Base-by-base conservation (phyloP, 148 eudicot species). In the Tetragonia tetragonoides region DNA sequence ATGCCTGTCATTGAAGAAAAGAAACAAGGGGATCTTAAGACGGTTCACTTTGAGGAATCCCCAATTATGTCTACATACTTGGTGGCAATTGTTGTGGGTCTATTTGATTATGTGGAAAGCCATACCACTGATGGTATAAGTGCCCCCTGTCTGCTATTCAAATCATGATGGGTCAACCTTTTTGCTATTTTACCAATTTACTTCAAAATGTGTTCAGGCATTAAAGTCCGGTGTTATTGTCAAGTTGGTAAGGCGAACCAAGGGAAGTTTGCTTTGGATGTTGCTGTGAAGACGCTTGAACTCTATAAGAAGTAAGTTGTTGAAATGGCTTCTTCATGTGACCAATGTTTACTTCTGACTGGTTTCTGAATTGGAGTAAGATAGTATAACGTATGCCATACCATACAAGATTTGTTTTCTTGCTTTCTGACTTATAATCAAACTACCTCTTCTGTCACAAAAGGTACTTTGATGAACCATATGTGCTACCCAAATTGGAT, bases 41-140 rank as follows among this genome's bases (percentile, higher is more conserved):
- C 91, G 18, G 89, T 95, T 78, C 75, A 79, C 64, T 95, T 87
- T 80, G 88, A 91, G 82, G 97, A 95, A 83, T 86, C 98, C 24
- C 98, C 98, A 60, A 86, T 91, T 72, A 95, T 95, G 98, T 95
- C 98, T 46, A 90, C 97, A 24, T 95, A 92, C 83, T 83, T 94
- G 89, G 97, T 94, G 74, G 98, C 98, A 23, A 88, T 88, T 74
- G 98, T 92, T 51, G 85, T 94, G 86, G 98, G 97, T 65, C 73
- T 85, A 86, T 94, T 94, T 81, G 98, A 94, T 81, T 94, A 88
- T 81, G 87, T 91, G 41, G 97, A 94, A 81, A 92, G 89, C 79
- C 88, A 82, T 68, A 92, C 98, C 68, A 81, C 92, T 80, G 98
- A 92, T 85, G 98, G 97, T 95, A 93, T 74, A 5, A 28, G 3